phyloP scores from a whole-genome alignment of 1,284 basidiomycete species.

The Jaminaea rosea region DNA sequence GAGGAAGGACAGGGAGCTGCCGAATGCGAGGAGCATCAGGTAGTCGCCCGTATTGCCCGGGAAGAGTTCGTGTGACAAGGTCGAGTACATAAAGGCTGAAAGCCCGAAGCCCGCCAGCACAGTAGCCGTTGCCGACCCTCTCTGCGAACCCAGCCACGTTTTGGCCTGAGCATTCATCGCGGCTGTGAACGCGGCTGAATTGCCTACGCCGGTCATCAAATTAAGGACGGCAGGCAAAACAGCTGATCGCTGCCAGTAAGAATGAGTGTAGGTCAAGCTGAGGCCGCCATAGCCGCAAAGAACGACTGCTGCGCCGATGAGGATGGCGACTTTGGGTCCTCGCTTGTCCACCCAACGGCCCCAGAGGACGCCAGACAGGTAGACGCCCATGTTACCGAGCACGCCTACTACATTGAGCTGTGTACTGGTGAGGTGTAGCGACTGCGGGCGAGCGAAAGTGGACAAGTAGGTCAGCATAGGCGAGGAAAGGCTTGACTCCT shows the following conservation, averaged over 20 bases:
- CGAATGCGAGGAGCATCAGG: slow-evolving; percentile 61
- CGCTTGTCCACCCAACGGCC: slow-evolving; percentile 37
- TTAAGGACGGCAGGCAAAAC: slow-evolving; percentile 25
- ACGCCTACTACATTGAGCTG: slow-evolving; percentile 48
- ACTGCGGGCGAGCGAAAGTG: too few species aligned
- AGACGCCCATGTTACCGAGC: slow-evolving; percentile 47
- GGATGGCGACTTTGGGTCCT: slow-evolving; percentile 27
- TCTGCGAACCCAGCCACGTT: slow-evolving; percentile 52
- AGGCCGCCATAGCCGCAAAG: slow-evolving; percentile 32
- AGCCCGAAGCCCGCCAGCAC: slow-evolving; percentile 75
- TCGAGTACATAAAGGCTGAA: slow-evolving; percentile 70
- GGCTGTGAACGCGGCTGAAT: slow-evolving; percentile 41
- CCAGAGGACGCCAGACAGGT: slow-evolving; percentile 41
- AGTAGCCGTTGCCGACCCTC: slow-evolving; percentile 63
- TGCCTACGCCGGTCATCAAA: slow-evolving; percentile 30
- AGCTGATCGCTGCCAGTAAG: slow-evolving; percentile 10
- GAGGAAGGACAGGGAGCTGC: slow-evolving; percentile 62
- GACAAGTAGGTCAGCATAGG: too few species aligned
- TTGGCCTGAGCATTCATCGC: slow-evolving; percentile 47
- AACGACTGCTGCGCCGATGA: slow-evolving; percentile 25
- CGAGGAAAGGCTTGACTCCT: too few species aligned
- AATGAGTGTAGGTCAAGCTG: slow-evolving; percentile 12
- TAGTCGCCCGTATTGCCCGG: slow-evolving; percentile 64
- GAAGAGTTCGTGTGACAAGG: slow-evolving; percentile 59
- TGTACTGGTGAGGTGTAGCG: slow-evolving; percentile 41